phyloP scores from a whole-genome alignment of 2,329 filamentous ascomycete genomes.

The Aureobasidium subglaciale region DNA sequence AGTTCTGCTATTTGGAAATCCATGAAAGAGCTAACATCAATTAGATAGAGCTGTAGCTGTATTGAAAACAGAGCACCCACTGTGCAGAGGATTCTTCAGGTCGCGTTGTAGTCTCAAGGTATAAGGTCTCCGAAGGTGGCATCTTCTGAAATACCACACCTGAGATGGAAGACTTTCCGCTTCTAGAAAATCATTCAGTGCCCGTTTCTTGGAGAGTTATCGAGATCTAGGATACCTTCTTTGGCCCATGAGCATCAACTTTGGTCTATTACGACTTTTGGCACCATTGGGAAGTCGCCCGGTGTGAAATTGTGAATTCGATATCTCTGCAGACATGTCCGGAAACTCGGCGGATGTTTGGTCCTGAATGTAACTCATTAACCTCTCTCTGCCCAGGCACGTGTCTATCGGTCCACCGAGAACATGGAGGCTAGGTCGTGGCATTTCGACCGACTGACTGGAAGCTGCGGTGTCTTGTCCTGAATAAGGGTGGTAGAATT shows the following conservation, averaged over 20 bases:
- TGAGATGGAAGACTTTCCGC: slow-evolving; percentile 95
- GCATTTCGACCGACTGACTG: not conserved
- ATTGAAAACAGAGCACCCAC: slow-evolving; percentile 46
- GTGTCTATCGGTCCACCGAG: not conserved
- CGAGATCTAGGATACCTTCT: slow-evolving; percentile 61
- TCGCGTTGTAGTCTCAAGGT: slow-evolving; percentile 86
- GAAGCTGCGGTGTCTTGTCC: not conserved
- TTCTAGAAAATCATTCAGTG: slow-evolving; percentile 48
- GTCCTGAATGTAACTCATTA: slow-evolving; percentile 17
- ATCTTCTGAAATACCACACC: slow-evolving; percentile 99
- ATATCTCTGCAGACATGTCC: slow-evolving; percentile 10
- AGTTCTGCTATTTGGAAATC: slow-evolving; percentile 99
- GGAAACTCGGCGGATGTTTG: slow-evolving; percentile 14
- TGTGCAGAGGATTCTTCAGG: slow-evolving; percentile 95
- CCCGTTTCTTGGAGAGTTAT: slow-evolving; percentile 15
- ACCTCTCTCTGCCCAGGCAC: slow-evolving; percentile 6
- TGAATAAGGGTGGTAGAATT: not conserved
- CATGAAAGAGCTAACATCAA: slow-evolving; percentile 77
- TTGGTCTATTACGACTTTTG: slow-evolving; percentile 61
- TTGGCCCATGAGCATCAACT: slow-evolving; percentile 89
- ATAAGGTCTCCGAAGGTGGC: slow-evolving; percentile 89
- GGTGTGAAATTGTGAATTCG: slow-evolving; percentile 26
- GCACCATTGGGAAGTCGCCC: slow-evolving; percentile 42
- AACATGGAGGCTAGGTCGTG: not conserved
- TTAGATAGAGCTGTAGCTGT: not conserved